A percentile compares a stretch with the other conserved stretches of the same genome.
Evolutionary conservation across 2,329 filamentous ascomycete species (phyloP).

Genomic region (Pseudopithomyces chartarum): DNA sequence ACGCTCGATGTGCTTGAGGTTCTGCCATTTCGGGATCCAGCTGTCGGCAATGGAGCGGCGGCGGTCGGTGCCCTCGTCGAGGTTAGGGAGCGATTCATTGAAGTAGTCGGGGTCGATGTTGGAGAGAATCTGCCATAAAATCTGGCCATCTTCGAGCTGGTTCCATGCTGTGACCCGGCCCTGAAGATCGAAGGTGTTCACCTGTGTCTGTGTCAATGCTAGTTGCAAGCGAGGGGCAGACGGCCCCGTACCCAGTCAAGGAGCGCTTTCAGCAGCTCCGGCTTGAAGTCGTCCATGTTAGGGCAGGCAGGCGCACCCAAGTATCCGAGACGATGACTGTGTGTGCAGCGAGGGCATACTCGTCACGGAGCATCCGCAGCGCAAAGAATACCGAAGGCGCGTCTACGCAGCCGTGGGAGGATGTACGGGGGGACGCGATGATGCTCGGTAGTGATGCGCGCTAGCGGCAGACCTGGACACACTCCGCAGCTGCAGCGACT

Average conservation of each 20-base stretch:
- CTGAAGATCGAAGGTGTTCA: slow-evolving; percentile 51
- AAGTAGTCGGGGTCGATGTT: slow-evolving; percentile 56
- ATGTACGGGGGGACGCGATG: slow-evolving; percentile 25
- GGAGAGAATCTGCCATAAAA: slow-evolving; percentile 54
- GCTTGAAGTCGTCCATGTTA: slow-evolving; percentile 48
- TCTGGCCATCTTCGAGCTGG: slow-evolving; percentile 53
- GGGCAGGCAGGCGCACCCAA: slow-evolving; percentile 18
- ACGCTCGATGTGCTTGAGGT: slow-evolving; percentile 57
- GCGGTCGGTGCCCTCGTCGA: slow-evolving; percentile 48
- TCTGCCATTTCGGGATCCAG: slow-evolving; percentile 60
- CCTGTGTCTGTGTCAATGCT: slow-evolving; percentile 26
- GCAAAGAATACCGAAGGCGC: slow-evolving; percentile 8
- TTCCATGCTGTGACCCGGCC: slow-evolving; percentile 45
- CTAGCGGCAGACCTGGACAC: slow-evolving; percentile 16
- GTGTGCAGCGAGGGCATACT: slow-evolving; percentile 29
- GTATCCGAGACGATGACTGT: slow-evolving; percentile 17
- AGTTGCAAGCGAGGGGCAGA: not conserved
- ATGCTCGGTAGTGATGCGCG: slow-evolving; percentile 26
- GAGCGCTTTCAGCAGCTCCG: slow-evolving; percentile 45
- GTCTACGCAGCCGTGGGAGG: slow-evolving; percentile 8
- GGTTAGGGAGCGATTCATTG: slow-evolving; percentile 51
- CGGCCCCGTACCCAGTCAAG: slow-evolving; percentile 42
- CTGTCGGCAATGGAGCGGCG: slow-evolving; percentile 46
- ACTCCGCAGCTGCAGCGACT: slow-evolving; percentile 2
- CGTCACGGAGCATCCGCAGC: slow-evolving; percentile 25